Evolutionary conservation across 176 grass and related monocot genomes (phyloP), one percentile per base, ranked within the genome.

Genomic region (Musa itinerans): DNA sequence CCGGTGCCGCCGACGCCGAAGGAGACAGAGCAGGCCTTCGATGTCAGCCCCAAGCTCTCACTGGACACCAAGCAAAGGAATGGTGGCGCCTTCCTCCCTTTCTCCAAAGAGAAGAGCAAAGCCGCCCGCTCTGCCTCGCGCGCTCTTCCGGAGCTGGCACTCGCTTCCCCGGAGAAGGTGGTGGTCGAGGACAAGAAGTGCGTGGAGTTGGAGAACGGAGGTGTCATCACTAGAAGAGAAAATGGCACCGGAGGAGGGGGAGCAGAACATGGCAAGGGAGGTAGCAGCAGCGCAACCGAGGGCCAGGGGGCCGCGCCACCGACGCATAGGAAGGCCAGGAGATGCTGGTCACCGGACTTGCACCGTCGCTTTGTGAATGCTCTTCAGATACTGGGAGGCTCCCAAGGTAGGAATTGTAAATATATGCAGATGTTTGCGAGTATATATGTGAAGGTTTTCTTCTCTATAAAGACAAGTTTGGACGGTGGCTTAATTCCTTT

Each of bases 341-440:
- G 96, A 62, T 99, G 96, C 78, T 99, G 96, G 96, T 99, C 96
- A 52, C 96, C 96, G 61, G 96, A 99, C 70, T 83, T 99, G 81
- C 96, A 99, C 81, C 96, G 96, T 43, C 91, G 96, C 65, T 99
- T 99, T 62, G 95, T 99, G 74, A 92, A 87, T 81, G 95, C 95
- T 50, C 95, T 99, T 68, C 91, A 94, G 67, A 99, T 99, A 54
- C 84, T 99, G 52, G 95, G 95, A 53, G 95, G 95, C 61, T 90
- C 95, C 24, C 95, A 99, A 99, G 95, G 95, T 87, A 78, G 17
- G 57, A 19, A 21, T 62, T 6, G 12, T 15, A 15, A 3, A 12
- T 3, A 17, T 19, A 9, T 17, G 57, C 17, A 17, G 57, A n/a
- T 62, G 57, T 19, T 62, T 19, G 17, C 15, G 20, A 62, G 17